These are phyloP conservation scores for Botrytis fabae DNA, from an alignment of 2,329 filamentous ascomycete species.

Conservation along the genomic window DNA sequence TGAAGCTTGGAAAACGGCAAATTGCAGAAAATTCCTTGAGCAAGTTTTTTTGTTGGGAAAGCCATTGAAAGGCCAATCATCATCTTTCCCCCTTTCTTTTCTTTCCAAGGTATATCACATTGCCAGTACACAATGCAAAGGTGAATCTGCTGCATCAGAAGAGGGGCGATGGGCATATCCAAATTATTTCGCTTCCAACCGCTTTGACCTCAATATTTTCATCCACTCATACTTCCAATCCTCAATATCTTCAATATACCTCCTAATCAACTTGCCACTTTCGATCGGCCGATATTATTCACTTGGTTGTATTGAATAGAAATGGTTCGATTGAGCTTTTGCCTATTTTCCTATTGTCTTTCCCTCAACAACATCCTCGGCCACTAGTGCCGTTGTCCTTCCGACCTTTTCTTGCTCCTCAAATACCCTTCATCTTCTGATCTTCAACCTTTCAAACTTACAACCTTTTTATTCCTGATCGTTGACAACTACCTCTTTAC, in stretches of 20 bases:
- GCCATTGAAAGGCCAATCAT: not conserved
- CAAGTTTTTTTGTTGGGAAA: not conserved
- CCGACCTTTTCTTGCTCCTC: not conserved
- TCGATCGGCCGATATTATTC: constrained; percentile 15
- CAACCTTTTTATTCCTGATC: constrained; percentile 14
- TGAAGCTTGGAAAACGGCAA: not conserved
- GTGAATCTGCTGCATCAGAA: not conserved
- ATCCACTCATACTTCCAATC: not conserved
- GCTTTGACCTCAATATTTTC: constrained; percentile 3
- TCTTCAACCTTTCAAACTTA: constrained; percentile 16
- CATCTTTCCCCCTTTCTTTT: not conserved
- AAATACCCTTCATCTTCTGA: constrained; percentile 5
- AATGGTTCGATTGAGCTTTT: constrained; percentile 14
- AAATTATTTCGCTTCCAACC: constrained; percentile 11
- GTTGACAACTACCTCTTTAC: constrained; percentile 7
- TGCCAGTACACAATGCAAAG: not conserved
- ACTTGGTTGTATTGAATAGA: not conserved
- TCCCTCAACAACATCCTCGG: constrained; percentile 3
- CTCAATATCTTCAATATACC: not conserved
- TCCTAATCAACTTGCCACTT: not conserved
- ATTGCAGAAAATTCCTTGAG: not conserved
- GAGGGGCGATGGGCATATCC: not conserved
- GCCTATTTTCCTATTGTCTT: constrained; percentile 8
- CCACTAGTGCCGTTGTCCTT: not conserved
- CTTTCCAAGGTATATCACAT: not conserved